Evolutionary conservation across 441 rosid species (phyloP).

Genomic region (Macaranga tanarius): DNA sequence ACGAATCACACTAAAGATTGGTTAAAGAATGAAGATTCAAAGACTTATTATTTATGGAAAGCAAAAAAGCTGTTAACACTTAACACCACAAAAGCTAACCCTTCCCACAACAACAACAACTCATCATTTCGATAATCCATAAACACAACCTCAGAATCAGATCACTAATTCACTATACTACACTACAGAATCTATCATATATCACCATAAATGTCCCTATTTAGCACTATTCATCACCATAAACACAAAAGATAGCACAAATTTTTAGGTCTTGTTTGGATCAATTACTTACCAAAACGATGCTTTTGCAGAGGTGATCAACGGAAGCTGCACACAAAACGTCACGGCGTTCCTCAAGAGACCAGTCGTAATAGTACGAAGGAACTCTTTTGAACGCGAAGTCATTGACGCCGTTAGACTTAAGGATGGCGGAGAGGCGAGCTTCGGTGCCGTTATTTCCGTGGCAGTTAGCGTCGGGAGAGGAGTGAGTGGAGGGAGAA

Average conservation of each 20-base stretch:
- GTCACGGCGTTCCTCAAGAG: conserved; percentile 67
- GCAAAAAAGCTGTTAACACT: too few relatives aligned
- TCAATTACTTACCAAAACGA: conserved; percentile 58
- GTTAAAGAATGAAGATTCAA: too few relatives aligned
- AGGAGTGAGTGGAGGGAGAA: conserved; percentile 27
- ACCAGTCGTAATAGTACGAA: conserved; percentile 64
- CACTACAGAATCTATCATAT: too few relatives aligned
- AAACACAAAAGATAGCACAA: too few relatives aligned
- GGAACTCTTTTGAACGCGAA: conserved; percentile 64
- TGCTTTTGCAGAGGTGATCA: conserved; percentile 86
- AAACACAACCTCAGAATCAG: too few relatives aligned
- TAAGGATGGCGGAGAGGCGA: conserved; percentile 63
- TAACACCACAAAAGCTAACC: too few relatives aligned
- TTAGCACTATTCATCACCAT: too few relatives aligned
- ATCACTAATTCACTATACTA: too few relatives aligned
- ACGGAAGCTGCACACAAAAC: conserved; percentile 66
- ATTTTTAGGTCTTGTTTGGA: neutral
- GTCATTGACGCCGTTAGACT: conserved; percentile 48
- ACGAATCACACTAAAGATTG: neutral
- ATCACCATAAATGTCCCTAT: too few relatives aligned
- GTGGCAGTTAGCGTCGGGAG: conserved; percentile 13
- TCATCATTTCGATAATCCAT: too few relatives aligned
- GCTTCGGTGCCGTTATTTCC: conserved; percentile 34
- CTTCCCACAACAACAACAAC: too few relatives aligned
- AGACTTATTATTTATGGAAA: too few relatives aligned